Evolutionary conservation across 805 yeast species (phyloP).

Genomic region (Komagataella mondaviorum): DNA sequence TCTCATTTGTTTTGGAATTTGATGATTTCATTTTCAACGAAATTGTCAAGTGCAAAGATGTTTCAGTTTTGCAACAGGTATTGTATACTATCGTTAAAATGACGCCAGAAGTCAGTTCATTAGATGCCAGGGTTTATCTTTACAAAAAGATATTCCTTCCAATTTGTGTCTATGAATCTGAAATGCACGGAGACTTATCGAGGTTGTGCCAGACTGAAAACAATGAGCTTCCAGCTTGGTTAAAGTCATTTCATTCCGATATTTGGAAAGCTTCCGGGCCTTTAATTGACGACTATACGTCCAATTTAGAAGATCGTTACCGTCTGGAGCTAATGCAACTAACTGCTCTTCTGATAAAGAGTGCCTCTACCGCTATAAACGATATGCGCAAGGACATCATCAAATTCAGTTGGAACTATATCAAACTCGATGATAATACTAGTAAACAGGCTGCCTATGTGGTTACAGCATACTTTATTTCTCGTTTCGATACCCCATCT

Average conservation of each 20-base stretch:
- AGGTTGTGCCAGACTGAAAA: conserved; percentile 5
- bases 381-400: conserved; percentile 72
- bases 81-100: conserved; percentile 35
- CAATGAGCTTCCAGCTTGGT: conserved; percentile 37
- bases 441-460: conserved; percentile 91
- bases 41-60: conserved; percentile 38
- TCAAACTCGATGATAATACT: conserved; percentile 77
- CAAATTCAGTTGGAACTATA: conserved; percentile 88
- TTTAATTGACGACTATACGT: not conserved
- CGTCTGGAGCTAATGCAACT: conserved; percentile 58
- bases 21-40: conserved; percentile 44
- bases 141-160: conserved; percentile 52
- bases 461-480: conserved; percentile 73
- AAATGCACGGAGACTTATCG: conserved; percentile 22
- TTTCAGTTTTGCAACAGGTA: conserved; percentile 30
- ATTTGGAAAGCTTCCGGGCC: conserved; percentile 58
- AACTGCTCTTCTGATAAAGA: conserved; percentile 63
- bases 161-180: conserved; percentile 48
- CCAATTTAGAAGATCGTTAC: not conserved
- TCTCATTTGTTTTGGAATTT: conserved; percentile 31
- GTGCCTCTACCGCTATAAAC: conserved; percentile 44
- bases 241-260: conserved; percentile 41
- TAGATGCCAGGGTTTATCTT: conserved; percentile 48
- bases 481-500: conserved; percentile 78
- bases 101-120: conserved; percentile 25